Evolutionary conservation across 176 grass and related monocot species (phyloP), one percentile per base, ranked within the genome.

Genomic region (Bonia amplexicaulis): DNA sequence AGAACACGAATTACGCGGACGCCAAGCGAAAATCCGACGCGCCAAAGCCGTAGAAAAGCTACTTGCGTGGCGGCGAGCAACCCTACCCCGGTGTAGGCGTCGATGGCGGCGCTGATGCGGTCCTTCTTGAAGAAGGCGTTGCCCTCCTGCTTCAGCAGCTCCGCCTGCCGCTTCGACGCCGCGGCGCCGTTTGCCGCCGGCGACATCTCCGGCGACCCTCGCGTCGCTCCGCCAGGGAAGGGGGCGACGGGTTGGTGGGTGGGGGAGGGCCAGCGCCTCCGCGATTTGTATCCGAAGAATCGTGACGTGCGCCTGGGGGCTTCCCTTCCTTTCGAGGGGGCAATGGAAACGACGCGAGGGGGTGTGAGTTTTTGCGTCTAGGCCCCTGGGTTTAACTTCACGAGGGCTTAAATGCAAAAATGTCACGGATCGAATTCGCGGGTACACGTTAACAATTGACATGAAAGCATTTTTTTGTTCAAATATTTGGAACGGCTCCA

Each of bases 81-180:
- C 12, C 83, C 61, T 66, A 91, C 92, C 93, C 89, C 95, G 20
- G 95, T 95, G 87, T 98, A 95, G 22, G 93, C 91, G 77, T 95
- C 95, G 84, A 98, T 95, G 93, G 95, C 93, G 69, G 93, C 95
- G 71, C 91, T 82, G 76, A 98, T 80, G 17, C 95, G 93, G 11
- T 90, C 91, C 85, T 93, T 98, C 89, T 89, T 93, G 79, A 95
- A 93, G 77, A 80, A 98, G 16, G 40, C 35, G 89, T 93, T 98
- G 25, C 91, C 96, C 54, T 95, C 80, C 81, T 91, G 91, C 89
- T 93, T 95, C 40, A 93, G 89, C 39, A 85, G 73, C 80, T 93
- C 93, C 77, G 96, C 93, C 83, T 93, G 93, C 80, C 74, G 82
- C 87, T 71, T 81, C 52, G 90, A 90, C 77, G 74, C 79, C 44